These are phyloP conservation scores for Limnanthes douglasii DNA, from an alignment of 345 rosid species.

Conservation along the genomic window DNA sequence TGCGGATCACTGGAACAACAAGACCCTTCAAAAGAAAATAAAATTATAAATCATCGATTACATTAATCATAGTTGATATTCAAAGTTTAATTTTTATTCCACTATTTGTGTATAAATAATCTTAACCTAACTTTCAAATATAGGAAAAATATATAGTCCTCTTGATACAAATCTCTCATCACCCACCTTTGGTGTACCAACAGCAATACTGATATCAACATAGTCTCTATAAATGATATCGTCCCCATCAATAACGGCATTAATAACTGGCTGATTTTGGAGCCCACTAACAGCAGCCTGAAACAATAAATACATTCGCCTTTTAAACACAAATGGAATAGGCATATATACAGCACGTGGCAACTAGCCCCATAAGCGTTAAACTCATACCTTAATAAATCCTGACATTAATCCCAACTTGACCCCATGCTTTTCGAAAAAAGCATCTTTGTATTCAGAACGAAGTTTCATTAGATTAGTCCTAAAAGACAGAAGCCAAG, in stretches of 20 bases:
- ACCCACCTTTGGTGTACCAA: constrained; percentile 81
- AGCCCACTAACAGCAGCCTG: constrained; percentile 99
- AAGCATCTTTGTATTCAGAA: constrained; percentile 92
- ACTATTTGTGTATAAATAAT: too few relatives aligned
- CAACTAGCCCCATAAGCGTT: not conserved
- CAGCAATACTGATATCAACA: constrained; percentile 83
- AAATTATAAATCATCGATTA: constrained; percentile 4
- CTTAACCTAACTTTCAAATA: not conserved
- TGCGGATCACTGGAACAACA: constrained; percentile 73
- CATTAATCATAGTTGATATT: not conserved
- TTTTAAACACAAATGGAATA: too few relatives aligned
- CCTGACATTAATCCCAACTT: constrained; percentile 98
- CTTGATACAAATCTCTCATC: too few relatives aligned
- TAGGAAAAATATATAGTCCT: too few relatives aligned
- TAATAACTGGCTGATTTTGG: constrained; percentile 84
- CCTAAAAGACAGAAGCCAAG: constrained; percentile 35
- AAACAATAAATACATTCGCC: constrained; percentile 3
- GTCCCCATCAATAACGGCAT: constrained; percentile 98
- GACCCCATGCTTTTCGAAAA: constrained; percentile 93
- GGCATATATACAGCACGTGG: not conserved
- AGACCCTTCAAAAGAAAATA: constrained; percentile 43
- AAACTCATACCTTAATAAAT: constrained; percentile 52
- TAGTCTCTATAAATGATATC: constrained; percentile 97
- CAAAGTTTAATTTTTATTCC: not conserved
- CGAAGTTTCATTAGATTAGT: constrained; percentile 97